Evolutionary conservation across 2,329 filamentous ascomycete genomes (phyloP).

Genomic region (Colletotrichum karsti): DNA sequence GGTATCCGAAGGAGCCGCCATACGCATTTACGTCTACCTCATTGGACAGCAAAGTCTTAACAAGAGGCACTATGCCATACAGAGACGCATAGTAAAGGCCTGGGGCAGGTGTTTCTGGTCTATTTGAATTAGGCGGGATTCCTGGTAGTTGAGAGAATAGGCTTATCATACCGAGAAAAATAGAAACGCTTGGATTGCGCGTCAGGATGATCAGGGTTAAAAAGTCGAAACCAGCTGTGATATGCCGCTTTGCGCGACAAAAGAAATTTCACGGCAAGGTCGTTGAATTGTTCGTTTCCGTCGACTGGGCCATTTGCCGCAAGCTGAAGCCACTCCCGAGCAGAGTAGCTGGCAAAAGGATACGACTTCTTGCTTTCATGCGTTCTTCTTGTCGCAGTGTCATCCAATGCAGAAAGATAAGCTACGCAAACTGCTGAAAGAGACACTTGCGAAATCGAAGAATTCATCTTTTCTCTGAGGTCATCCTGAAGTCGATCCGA

Average conservation of each 20-base stretch:
- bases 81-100: too few relatives aligned
- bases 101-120: too few relatives aligned
- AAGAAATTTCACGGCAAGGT: background rate
- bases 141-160: too few relatives aligned
- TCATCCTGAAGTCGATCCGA: background rate
- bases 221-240: background rate
- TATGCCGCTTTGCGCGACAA: background rate
- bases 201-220: too few relatives aligned
- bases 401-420: background rate
- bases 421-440: background rate
- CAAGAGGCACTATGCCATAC: background rate
- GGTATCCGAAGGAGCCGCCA: background rate
- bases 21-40: background rate
- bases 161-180: too few relatives aligned
- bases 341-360: background rate
- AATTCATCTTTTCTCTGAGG: background rate
- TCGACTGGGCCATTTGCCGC: background rate
- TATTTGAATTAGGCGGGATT: too few relatives aligned
- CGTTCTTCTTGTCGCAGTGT: background rate
- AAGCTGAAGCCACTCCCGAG: background rate
- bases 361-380: background rate
- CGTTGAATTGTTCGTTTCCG: background rate
- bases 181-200: too few relatives aligned
- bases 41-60: background rate
- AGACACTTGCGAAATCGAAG: background rate